phyloP scores from a whole-genome alignment of 345 rosid genomes.

The Aquilaria yunnanensis region DNA sequence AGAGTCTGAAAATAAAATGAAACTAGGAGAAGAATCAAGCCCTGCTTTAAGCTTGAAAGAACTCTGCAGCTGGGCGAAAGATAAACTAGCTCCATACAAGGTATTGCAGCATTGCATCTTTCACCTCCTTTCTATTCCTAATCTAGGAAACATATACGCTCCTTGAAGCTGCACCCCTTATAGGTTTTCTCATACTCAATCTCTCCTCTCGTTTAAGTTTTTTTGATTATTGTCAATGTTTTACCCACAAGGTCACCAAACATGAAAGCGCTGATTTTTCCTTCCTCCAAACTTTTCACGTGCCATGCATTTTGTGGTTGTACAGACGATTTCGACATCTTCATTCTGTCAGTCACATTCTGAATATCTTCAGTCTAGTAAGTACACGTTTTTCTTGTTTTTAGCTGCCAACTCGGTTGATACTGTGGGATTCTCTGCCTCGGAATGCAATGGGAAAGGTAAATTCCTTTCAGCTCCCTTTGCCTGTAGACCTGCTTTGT shows the following conservation, averaged over 20 bases:
- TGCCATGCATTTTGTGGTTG: too few species aligned
- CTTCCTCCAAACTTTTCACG: too few species aligned
- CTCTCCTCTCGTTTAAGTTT: too few species aligned
- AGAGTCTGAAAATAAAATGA: slow-evolving; percentile 41
- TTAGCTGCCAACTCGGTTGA: slow-evolving; percentile 79
- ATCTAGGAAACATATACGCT: background rate
- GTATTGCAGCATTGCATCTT: slow-evolving; percentile 24
- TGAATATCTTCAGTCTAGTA: slow-evolving; percentile 1
- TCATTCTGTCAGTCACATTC: too few species aligned
- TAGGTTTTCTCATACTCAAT: too few species aligned
- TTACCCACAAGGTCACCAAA: too few species aligned
- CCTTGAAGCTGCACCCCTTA: too few species aligned
- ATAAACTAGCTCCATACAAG: slow-evolving; percentile 98
- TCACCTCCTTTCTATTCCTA: background rate
- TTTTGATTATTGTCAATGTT: too few species aligned
- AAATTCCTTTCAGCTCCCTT: slow-evolving; percentile 5
- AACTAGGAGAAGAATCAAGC: slow-evolving; percentile 34
- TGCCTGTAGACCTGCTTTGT: slow-evolving; percentile 2
- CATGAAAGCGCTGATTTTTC: too few species aligned
- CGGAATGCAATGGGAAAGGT: slow-evolving; percentile 99
- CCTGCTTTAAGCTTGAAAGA: slow-evolving; percentile 68
- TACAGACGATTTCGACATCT: background rate
- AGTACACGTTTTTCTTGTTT: slow-evolving; percentile 2
- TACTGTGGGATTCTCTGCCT: slow-evolving; percentile 84
- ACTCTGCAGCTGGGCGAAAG: slow-evolving; percentile 80